phyloP scores from a whole-genome alignment of 2,329 filamentous ascomycete species.

The Coniochaeta sp. region DNA sequence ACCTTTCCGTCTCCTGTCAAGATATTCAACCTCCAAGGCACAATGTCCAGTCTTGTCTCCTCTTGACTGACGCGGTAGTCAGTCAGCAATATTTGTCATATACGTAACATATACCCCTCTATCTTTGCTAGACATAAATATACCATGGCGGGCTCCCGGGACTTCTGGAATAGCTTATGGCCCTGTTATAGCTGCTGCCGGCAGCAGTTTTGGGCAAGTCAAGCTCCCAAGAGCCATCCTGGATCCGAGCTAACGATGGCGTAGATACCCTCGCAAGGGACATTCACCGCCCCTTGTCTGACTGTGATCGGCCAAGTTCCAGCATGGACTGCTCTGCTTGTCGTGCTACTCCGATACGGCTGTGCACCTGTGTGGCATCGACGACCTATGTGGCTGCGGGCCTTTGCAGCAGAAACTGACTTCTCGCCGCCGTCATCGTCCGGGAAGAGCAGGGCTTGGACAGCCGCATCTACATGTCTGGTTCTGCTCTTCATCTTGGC shows the following conservation, averaged over 20 bases:
- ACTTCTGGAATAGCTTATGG: conserved; percentile 10
- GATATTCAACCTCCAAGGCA: too few relatives aligned
- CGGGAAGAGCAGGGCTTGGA: conserved; percentile 4
- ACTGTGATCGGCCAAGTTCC: conserved; percentile 24
- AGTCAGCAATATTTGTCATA: neutral
- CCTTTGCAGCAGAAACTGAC: conserved; percentile 21
- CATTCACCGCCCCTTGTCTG: conserved; percentile 23
- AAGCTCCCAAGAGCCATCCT: neutral
- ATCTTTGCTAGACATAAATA: neutral
- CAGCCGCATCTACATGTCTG: neutral
- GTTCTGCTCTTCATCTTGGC: neutral
- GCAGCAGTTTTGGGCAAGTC: conserved; percentile 18
- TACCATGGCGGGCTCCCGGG: neutral
- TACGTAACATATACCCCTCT: neutral
- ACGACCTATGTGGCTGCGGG: conserved; percentile 25
- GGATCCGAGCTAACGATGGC: neutral
- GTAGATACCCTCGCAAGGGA: conserved; percentile 21
- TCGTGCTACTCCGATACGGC: conserved; percentile 22
- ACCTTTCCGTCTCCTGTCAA: neutral
- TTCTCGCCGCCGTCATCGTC: neutral
- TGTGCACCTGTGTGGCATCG: conserved; percentile 22
- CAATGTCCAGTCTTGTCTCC: too few relatives aligned
- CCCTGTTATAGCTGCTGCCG: conserved; percentile 25
- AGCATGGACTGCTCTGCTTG: conserved; percentile 19
- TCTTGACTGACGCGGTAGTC: neutral